phyloP scores from a whole-genome alignment of 108 stramenopile species.

The Chaetoceros muelleri region DNA sequence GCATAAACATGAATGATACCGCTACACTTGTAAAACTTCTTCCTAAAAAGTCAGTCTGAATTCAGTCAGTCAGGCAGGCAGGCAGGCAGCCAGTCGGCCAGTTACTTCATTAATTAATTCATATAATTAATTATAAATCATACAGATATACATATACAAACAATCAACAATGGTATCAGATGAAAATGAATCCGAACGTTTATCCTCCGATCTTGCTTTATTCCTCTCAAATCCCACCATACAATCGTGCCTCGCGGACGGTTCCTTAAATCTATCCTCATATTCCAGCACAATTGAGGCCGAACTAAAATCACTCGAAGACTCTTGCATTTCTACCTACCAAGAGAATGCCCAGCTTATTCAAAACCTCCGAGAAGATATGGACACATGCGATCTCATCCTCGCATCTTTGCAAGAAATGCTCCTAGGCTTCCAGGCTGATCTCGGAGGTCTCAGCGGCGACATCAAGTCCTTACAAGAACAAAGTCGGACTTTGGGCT shows the following conservation, averaged over 20 bases:
- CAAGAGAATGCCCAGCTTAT: constrained; percentile 53
- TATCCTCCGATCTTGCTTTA: constrained; percentile 67
- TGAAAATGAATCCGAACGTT: constrained; percentile 44
- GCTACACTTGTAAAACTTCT: too few species aligned
- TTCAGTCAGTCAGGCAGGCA: too few species aligned
- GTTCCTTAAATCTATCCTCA: constrained; percentile 66
- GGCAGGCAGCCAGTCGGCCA: too few species aligned
- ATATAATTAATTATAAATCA: too few species aligned
- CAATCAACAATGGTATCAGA: too few species aligned
- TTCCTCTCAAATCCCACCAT: constrained; percentile 79
- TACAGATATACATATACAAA: too few species aligned
- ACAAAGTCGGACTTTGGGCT: constrained; percentile 74
- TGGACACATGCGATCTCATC: constrained; percentile 88
- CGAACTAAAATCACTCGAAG: constrained; percentile 60
- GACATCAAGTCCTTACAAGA: constrained; percentile 96
- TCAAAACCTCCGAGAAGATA: constrained; percentile 51
- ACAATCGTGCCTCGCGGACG: constrained; percentile 64
- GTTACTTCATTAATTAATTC: too few species aligned
- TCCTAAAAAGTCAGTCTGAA: too few species aligned
- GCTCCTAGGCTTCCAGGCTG: constrained; percentile 97
- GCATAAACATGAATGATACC: too few species aligned
- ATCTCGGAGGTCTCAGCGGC: constrained; percentile 91
- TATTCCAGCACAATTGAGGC: constrained; percentile 69
- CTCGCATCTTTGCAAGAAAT: constrained; percentile 93
- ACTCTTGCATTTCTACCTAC: constrained; percentile 66